phyloP scores from a whole-genome alignment of 2,329 filamentous ascomycete species.

The Huntiella bhutanensis region DNA sequence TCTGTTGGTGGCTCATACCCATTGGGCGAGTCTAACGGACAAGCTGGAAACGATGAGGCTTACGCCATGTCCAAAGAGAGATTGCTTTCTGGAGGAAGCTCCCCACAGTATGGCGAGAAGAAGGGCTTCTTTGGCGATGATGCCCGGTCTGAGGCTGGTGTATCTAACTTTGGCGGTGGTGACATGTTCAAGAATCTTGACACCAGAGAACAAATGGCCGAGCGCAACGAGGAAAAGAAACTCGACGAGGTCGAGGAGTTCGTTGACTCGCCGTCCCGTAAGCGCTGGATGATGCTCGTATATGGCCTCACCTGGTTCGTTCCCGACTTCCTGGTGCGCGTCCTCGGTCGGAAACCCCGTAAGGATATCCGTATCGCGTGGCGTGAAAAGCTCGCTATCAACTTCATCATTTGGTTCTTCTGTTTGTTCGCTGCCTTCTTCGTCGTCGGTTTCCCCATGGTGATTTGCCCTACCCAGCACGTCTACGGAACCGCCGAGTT shows the following conservation, averaged over 20 bases:
- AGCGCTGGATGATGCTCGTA: conserved; percentile 76
- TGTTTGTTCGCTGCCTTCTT: conserved; percentile 70
- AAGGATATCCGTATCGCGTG: conserved; percentile 86
- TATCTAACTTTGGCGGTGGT: conserved; percentile 73
- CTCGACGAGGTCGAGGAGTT: conserved; percentile 81
- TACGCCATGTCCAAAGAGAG: conserved; percentile 47
- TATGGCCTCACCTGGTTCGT: conserved; percentile 72
- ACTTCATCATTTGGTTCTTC: conserved; percentile 84
- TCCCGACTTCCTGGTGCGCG: conserved; percentile 64
- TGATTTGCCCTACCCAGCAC: conserved; percentile 83
- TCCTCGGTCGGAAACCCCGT: conserved; percentile 66
- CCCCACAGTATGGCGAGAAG: conserved; percentile 52
- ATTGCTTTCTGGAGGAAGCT: conserved; percentile 31
- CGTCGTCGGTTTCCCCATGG: conserved; percentile 66
- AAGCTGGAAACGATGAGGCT: conserved; percentile 38
- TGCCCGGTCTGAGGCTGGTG: conserved; percentile 74
- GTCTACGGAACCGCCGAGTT: conserved; percentile 71
- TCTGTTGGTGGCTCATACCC: conserved; percentile 25
- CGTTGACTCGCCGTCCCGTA: conserved; percentile 57
- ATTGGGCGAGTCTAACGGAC: conserved; percentile 39
- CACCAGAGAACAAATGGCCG: conserved; percentile 82
- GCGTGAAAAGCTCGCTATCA: conserved; percentile 96
- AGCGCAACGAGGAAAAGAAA: conserved; percentile 80
- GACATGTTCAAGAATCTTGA: conserved; percentile 98
- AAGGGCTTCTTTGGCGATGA: conserved; percentile 74